Conservation (phyloP, 169 alveolate genomes). For the Plasmodium fragile region DNA sequence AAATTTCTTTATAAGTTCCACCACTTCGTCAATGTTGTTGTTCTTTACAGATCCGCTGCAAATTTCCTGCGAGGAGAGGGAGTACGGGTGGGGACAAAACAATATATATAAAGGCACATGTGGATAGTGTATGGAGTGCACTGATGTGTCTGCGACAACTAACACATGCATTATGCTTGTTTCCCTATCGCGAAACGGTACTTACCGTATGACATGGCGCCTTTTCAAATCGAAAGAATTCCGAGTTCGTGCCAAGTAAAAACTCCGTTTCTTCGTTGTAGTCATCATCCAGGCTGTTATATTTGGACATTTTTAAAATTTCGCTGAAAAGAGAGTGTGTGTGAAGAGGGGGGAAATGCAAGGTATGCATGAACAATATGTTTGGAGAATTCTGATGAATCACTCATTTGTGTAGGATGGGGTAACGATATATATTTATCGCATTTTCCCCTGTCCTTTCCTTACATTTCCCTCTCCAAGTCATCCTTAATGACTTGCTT, state of each 20-base stretch:
- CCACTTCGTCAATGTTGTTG: constrained; percentile 31
- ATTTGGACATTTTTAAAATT: constrained; percentile 73
- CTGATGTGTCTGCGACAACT: background rate
- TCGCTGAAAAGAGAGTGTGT: constrained; percentile 11
- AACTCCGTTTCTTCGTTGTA: constrained; percentile 43
- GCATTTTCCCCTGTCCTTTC: background rate
- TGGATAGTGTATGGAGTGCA: background rate
- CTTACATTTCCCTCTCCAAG: constrained; percentile 69
- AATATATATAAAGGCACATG: background rate
- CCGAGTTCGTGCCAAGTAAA: constrained; percentile 47
- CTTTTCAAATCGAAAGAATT: constrained; percentile 63
- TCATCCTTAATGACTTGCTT: constrained; percentile 71
- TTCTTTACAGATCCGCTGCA: constrained; percentile 58
- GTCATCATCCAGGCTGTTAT: constrained; percentile 54
- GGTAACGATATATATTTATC: background rate
- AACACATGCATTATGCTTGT: background rate
- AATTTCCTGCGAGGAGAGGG: constrained; percentile 12
- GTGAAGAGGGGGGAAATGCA: background rate
- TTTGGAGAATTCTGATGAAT: background rate
- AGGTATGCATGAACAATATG: background rate
- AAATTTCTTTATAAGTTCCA: constrained; percentile 40
- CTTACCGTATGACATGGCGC: constrained; percentile 65
- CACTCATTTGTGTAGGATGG: background rate
- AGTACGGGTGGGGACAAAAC: background rate
- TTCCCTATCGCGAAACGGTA: background rate